Evolutionary conservation across 768 basidiomycete genomes (phyloP), one percentile per base, ranked within the genome.

Genomic region (Strobilomyces echinocephalus): DNA sequence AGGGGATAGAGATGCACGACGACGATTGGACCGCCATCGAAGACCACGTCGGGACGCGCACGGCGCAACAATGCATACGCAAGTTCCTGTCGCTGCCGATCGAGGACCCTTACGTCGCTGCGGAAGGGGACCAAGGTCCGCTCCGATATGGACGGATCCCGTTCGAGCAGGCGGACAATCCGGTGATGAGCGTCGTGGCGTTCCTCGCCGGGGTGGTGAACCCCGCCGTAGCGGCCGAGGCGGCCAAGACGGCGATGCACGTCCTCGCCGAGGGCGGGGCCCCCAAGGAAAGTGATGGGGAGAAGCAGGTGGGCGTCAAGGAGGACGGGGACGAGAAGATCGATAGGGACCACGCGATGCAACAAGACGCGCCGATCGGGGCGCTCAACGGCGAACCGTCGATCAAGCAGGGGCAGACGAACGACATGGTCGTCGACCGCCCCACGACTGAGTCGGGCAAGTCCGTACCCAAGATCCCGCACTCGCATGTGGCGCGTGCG

Each of bases 101-200:
- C 63, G 97, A 99, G 69, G 97, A 98, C 63, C 84, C 87, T 15
- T 99, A 95, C 68, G 72, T 97, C 39, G 82, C 84, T 31, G 78
- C 81, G 4, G 88, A 91, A 62, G 88, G 79, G 3, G 83, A 84
- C 20, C 80, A 86, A 73, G 91, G 91, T 9, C 76, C 86, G 1
- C 72, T 95, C 41, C 73, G 87, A 51, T 92, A 85, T 50, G 83
- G 85, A 0, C 73, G 87, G 15, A 78, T 97, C 50, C 95, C 95
- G 1, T 97, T 97, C 66, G 88, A 93, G 61, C 90, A 93, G 67
- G 84, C 90, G 5, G 97, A 99, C 64, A 98, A 98, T 65, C 97
- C 97, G 0, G 92, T 99, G 16, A 93, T 99, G 93, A 92, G 90
- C 68, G 97, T 98, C 21, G 95, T 98, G 18, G 93, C 97, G 2